Conservation (phyloP, 345 rosid species). For the Moringa oleifera region DNA sequence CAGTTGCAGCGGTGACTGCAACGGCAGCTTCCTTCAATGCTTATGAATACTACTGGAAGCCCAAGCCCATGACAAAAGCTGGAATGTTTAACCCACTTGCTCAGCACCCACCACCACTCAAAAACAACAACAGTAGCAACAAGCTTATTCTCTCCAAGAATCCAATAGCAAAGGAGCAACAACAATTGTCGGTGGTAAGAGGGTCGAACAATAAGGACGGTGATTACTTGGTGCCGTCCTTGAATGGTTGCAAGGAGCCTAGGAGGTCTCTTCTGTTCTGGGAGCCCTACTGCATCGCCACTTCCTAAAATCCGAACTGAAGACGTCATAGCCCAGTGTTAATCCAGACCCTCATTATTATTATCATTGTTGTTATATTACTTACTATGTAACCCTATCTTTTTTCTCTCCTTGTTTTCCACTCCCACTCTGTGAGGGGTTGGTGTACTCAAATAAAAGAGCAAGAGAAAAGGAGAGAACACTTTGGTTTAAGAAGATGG, state of each 20-base stretch:
- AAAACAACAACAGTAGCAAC: conserved; percentile 8
- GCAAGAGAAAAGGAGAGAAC: conserved; percentile 11
- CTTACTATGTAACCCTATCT: background rate
- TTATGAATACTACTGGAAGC: conserved; percentile 69
- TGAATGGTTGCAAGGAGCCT: conserved; percentile 63
- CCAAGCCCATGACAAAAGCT: conserved; percentile 26
- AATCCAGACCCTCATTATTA: too few species aligned
- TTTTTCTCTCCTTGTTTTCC: conserved; percentile 18
- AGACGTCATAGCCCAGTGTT: too few species aligned
- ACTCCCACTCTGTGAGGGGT: conserved; percentile 20
- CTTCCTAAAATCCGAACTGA: conserved; percentile 31
- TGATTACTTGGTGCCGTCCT: conserved; percentile 30
- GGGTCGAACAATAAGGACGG: conserved; percentile 20
- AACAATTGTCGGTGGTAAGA: conserved; percentile 17
- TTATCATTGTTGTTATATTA: background rate
- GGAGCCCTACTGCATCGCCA: conserved; percentile 78
- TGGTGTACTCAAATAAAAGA: conserved; percentile 36
- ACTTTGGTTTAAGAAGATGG: conserved; percentile 21
- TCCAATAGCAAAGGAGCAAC: conserved; percentile 20
- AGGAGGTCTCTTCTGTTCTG: conserved; percentile 59
- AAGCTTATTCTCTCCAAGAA: conserved; percentile 17
- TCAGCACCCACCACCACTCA: conserved; percentile 11
- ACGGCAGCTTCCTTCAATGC: conserved; percentile 44
- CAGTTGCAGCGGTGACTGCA: conserved; percentile 17
- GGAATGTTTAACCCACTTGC: conserved; percentile 5